phyloP scores from a whole-genome alignment of 352 stramenopile species.

The Phytophthora agathidicida region DNA sequence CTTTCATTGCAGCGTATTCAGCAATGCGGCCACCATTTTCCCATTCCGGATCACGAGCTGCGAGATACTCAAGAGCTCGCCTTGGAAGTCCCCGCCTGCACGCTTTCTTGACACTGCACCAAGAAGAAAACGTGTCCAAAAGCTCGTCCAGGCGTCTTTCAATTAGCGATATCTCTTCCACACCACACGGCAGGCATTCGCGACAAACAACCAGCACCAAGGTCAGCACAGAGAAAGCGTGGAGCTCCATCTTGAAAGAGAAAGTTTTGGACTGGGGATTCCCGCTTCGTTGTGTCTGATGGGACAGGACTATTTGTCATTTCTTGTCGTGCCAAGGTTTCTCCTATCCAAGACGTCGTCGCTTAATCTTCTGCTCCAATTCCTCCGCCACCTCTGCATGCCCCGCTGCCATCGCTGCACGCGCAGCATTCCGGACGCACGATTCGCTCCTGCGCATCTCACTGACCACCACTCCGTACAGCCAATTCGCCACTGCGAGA shows the following conservation, averaged over 20 bases:
- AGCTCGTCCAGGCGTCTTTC: slow-evolving; percentile 1
- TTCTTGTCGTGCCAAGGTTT: not conserved
- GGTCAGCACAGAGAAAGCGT: slow-evolving; percentile 12
- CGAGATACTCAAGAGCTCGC: slow-evolving; percentile 13
- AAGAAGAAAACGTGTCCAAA: slow-evolving; percentile 17
- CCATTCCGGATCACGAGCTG: slow-evolving; percentile 23
- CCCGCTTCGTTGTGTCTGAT: slow-evolving; percentile 1
- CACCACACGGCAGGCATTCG: not conserved
- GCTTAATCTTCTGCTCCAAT: slow-evolving; percentile 25
- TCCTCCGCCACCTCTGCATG: slow-evolving; percentile 9
- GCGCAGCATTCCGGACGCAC: slow-evolving; percentile 11
- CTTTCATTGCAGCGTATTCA: slow-evolving; percentile 6
- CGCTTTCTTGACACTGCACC: slow-evolving; percentile 7
- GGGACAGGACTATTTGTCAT: slow-evolving; percentile 4
- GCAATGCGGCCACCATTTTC: slow-evolving; percentile 9
- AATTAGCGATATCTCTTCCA: not conserved
- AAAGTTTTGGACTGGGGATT: slow-evolving; percentile 14
- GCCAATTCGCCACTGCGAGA: slow-evolving; percentile 11
- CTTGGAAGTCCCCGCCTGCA: slow-evolving; percentile 3
- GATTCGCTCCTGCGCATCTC: slow-evolving; percentile 18
- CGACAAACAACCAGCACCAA: slow-evolving; percentile 17
- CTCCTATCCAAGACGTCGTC: slow-evolving; percentile 15
- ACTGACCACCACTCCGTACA: slow-evolving; percentile 12
- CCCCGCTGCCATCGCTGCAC: slow-evolving; percentile 13
- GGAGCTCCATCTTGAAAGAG: too few species aligned